phyloP scores from a whole-genome alignment of 345 rosid genomes.

The Sonneratia caseolaris region DNA sequence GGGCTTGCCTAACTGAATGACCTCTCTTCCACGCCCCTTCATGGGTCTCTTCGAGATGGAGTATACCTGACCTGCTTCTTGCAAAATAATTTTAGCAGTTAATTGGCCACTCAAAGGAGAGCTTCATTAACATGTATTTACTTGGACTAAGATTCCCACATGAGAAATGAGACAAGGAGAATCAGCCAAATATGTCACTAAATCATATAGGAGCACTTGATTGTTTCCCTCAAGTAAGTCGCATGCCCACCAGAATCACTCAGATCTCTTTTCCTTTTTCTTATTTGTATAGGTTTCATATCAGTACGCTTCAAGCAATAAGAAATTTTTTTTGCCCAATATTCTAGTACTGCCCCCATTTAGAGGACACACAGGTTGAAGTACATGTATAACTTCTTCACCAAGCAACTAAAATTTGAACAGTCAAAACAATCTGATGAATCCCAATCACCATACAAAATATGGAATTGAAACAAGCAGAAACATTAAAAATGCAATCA shows the following conservation, averaged over 20 bases:
- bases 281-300: neutral
- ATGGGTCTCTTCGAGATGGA: constrained; percentile 58
- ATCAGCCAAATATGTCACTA: neutral
- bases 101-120: neutral
- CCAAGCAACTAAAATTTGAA: neutral
- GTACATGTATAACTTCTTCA: neutral
- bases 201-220: too few relatives aligned
- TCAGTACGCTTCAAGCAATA: neutral
- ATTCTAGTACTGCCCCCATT: neutral
- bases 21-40: constrained; percentile 93
- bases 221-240: too few relatives aligned
- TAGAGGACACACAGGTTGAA: neutral
- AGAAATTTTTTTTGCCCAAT: neutral
- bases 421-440: neutral
- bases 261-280: too few relatives aligned
- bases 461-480: neutral
- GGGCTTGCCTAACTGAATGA: constrained; percentile 80
- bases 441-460: neutral
- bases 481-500: neutral
- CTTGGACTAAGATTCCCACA: neutral
- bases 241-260: too few relatives aligned
- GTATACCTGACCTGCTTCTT: constrained; percentile 65
- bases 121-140: neutral
- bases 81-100: constrained; percentile 1
- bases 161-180: neutral